Base-by-base conservation (phyloP, 75 land plant genomes). In the Larix kaempferi region DNA sequence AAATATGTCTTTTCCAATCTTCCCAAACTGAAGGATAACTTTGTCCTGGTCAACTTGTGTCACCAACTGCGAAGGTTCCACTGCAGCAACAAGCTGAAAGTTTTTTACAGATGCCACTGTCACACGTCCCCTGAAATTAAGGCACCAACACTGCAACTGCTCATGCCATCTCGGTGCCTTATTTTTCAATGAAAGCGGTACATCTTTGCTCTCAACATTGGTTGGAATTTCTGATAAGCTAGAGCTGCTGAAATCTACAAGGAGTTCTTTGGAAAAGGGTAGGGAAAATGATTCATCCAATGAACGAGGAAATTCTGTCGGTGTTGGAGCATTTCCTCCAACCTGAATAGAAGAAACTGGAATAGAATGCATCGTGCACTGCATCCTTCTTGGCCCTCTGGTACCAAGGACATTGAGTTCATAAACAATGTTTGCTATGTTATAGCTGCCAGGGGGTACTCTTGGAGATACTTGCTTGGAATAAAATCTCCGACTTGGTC, bases 241-340 rank as follows among this genome's bases (percentile, higher is more conserved):
- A 11, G 73, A 39, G 73, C 73, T 69, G 73, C 73, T 69, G 54
- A 69, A 69, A 41, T 69, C 73, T 44, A 69, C 52, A 69, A 69
- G 73, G 19, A 54, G 73, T 44, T 69, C 73, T 44, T 69, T 69
- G 35, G 69, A 65, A 41, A 69, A 69, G 39, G 73, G 41, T 44
- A 69, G n/a, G 8, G 78, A 64, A 52, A 69, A 66, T 6, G 63
- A 75, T 29, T 82, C 82, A 14, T 78, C 78, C 16, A 41, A 14
- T 44, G 71, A 74, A 52, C 78, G 71, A 64, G 83, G n/a, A 67
- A 89, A 82, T 13, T 41, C 76, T 5, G 57, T 79, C 11, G 95
- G 95, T 56, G 98, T 93, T n/a, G 95, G 95, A 2, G 90, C 93
- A 21, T 41, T 60, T 59, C 98, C 95, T n/a, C 90, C 88, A 54